phyloP scores from a whole-genome alignment of 1,284 basidiomycete species.

The Inonotus hispidus region DNA sequence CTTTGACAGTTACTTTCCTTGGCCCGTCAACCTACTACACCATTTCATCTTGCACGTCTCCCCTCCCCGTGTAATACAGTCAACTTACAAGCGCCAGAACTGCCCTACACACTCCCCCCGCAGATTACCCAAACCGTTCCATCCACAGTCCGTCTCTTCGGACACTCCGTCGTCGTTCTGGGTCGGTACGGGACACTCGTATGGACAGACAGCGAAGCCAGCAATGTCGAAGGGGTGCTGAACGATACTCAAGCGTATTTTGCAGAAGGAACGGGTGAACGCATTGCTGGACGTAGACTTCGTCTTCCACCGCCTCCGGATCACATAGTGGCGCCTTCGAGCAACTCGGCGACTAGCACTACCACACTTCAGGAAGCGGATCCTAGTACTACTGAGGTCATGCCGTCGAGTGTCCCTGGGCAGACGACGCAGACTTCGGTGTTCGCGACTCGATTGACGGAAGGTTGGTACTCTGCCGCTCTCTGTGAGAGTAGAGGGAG shows the following conservation, averaged over 20 bases:
- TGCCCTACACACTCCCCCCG: constrained; percentile 31
- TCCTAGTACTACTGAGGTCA: background rate
- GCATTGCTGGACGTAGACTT: constrained; percentile 7
- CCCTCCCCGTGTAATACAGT: background rate
- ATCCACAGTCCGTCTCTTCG: constrained; percentile 55
- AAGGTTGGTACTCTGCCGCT: constrained; percentile 48
- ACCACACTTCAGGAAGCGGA: background rate
- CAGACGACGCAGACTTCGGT: constrained; percentile 32
- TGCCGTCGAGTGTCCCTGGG: background rate
- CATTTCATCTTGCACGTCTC: constrained; percentile 41
- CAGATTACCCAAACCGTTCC: constrained; percentile 38
- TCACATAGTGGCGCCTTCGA: background rate
- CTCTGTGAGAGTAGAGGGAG: constrained; percentile 56
- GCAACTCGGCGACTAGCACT: background rate
- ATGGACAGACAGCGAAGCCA: constrained; percentile 53
- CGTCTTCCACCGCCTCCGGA: background rate
- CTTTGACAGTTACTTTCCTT: constrained; percentile 55
- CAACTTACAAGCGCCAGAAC: constrained; percentile 30
- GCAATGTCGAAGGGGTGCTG: constrained; percentile 26
- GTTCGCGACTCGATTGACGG: constrained; percentile 39
- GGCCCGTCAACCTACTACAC: constrained; percentile 64
- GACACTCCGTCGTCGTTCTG: constrained; percentile 46
- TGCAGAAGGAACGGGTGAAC: constrained; percentile 22
- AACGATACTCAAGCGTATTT: constrained; percentile 34
- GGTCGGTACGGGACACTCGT: constrained; percentile 57